These are phyloP conservation scores for Crucihimalaya himalaica DNA, from an alignment of 345 rosid genomes.

Conservation along the genomic window DNA sequence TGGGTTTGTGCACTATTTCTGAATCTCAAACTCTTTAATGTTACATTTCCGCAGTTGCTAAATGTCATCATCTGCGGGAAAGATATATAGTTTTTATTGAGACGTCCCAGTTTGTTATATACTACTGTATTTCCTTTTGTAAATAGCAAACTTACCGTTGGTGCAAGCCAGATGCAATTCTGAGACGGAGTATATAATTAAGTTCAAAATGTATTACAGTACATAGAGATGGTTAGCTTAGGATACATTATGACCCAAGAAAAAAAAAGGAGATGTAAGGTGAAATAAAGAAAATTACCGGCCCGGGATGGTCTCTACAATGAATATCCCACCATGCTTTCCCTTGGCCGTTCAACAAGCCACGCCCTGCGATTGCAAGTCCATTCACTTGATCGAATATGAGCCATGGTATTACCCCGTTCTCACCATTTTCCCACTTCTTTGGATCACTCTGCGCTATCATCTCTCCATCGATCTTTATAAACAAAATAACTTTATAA, in stretches of 20 bases:
- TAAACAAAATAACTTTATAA: slow-evolving; percentile 15
- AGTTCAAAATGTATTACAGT: neutral
- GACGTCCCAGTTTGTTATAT: neutral
- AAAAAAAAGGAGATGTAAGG: neutral
- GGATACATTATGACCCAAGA: neutral
- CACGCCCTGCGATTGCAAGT: slow-evolving; percentile 36
- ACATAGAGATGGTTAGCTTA: neutral
- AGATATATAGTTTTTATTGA: neutral
- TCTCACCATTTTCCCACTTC: slow-evolving; percentile 32
- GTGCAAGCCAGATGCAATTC: slow-evolving; percentile 34
- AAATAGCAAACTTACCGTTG: slow-evolving; percentile 28
- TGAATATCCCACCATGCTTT: slow-evolving; percentile 46
- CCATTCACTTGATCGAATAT: slow-evolving; percentile 30
- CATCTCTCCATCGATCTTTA: slow-evolving; percentile 29
- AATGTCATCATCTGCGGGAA: slow-evolving; percentile 34
- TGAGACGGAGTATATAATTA: neutral
- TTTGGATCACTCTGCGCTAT: slow-evolving; percentile 32
- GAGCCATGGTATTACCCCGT: slow-evolving; percentile 38
- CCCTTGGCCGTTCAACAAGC: slow-evolving; percentile 51
- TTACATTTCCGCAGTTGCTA: slow-evolving; percentile 26
- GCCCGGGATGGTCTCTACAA: slow-evolving; percentile 36
- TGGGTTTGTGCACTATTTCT: slow-evolving; percentile 43
- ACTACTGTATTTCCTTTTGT: neutral
- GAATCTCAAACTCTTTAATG: slow-evolving; percentile 26
- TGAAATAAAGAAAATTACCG: neutral